phyloP scores from a whole-genome alignment of 1,139 yeast species.

The Yamadazyma songkhlaensis region DNA sequence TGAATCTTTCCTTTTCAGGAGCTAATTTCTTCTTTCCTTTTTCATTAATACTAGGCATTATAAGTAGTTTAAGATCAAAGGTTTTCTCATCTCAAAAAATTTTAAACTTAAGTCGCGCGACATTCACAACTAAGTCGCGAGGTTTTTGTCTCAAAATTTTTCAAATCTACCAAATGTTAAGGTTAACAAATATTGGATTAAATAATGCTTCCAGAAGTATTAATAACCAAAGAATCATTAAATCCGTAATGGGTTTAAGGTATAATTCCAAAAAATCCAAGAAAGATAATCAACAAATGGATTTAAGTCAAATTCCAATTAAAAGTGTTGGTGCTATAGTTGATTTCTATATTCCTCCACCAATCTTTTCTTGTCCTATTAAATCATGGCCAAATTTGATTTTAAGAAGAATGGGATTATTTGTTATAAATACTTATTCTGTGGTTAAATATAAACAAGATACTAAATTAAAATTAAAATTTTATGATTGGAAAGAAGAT shows the following conservation, averaged over 20 bases:
- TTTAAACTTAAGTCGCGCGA: constrained; percentile 2
- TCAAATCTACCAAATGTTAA: too few relatives aligned
- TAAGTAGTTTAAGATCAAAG: not conserved
- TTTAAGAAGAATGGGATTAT: constrained; percentile 37
- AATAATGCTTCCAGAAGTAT: too few relatives aligned
- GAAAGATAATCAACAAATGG: constrained; percentile 22
- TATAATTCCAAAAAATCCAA: constrained; percentile 11
- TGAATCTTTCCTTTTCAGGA: constrained; percentile 88
- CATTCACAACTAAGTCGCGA: not conserved
- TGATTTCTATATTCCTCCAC: constrained; percentile 45
- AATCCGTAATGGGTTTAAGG: not conserved
- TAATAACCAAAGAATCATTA: too few relatives aligned
- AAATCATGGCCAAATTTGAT: constrained; percentile 38
- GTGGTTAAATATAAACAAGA: constrained; percentile 42
- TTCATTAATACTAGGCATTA: constrained; percentile 35
- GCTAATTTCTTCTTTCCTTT: constrained; percentile 56
- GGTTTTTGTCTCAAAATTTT: too few relatives aligned
- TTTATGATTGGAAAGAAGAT: constrained; percentile 44
- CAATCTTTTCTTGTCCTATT: constrained; percentile 27
- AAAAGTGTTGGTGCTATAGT: constrained; percentile 42
- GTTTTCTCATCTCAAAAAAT: constrained; percentile 4
- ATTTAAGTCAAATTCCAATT: constrained; percentile 39
- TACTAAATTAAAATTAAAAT: constrained; percentile 34
- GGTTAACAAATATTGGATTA: too few relatives aligned
- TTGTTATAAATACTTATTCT: constrained; percentile 43